phyloP scores from a whole-genome alignment of 441 rosid species.

The Gossypium schwendimanii region DNA sequence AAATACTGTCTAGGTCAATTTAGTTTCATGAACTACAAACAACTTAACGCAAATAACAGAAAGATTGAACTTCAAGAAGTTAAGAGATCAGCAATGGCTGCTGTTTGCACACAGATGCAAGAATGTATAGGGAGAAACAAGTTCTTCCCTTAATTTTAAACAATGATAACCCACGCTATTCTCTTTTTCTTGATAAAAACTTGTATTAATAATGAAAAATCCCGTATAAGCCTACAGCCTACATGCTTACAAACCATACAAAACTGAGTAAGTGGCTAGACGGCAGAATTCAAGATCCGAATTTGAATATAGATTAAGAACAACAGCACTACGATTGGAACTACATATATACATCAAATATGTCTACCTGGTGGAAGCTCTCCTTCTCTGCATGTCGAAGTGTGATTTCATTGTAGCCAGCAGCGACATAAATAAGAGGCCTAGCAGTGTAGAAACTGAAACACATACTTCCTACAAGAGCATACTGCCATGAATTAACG shows the following conservation, averaged over 20 bases:
- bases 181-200: background rate
- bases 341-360: conserved; percentile 31
- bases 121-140: background rate
- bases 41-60: background rate
- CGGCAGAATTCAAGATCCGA: background rate
- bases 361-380: conserved; percentile 78
- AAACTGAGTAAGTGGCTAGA: background rate
- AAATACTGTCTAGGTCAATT: background rate
- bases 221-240: background rate
- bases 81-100: background rate
- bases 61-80: background rate
- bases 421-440: conserved; percentile 82
- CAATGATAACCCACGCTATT: background rate
- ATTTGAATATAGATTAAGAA: no score
- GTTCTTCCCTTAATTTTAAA: background rate
- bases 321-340: conserved; percentile 16
- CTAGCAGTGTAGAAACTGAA: conserved; percentile 45
- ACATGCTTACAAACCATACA: background rate
- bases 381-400: conserved; percentile 96
- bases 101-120: background rate
- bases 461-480: conserved; percentile 61
- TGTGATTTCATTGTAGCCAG: conserved; percentile 84
- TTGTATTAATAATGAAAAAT: background rate
- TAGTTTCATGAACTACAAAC: background rate
- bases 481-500: conserved; percentile 84